A percentile compares a stretch with the other conserved stretches of the same genome.
These are phyloP conservation scores for Chaetomiaceae sp. DNA, from an alignment of 2,329 filamentous ascomycete species.

Conservation along the genomic window DNA sequence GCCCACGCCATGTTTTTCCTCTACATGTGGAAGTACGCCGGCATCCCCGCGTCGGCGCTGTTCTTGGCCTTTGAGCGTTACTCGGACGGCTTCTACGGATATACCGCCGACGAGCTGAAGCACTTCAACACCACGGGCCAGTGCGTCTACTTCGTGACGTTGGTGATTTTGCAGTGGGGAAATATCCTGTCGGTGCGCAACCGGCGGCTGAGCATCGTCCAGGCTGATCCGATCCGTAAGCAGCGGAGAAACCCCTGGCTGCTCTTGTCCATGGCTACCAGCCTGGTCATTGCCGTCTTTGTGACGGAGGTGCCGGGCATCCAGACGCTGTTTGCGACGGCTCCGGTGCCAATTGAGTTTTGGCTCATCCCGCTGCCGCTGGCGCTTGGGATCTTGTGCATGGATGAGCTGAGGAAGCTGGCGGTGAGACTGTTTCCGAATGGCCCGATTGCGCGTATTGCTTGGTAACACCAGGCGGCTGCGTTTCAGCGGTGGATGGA, in stretches of 20 bases:
- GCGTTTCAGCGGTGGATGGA: too few species aligned
- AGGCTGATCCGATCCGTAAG: neutral
- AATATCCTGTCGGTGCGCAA: conserved; percentile 11
- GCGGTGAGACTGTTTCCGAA: neutral
- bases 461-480: neutral
- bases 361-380: conserved; percentile 1
- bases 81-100: conserved; percentile 45
- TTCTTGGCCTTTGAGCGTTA: conserved; percentile 49
- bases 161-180: conserved; percentile 26
- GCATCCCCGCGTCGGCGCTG: conserved; percentile 44
- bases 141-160: conserved; percentile 49
- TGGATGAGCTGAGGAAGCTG: conserved; percentile 2
- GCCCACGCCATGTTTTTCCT: conserved; percentile 53
- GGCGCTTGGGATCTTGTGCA: neutral
- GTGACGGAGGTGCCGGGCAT: conserved; percentile 8
- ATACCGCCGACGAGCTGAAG: conserved; percentile 41
- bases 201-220: conserved; percentile 4
- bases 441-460: neutral
- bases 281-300: conserved; percentile 7
- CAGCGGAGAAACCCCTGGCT: conserved; percentile 1
- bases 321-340: conserved; percentile 6
- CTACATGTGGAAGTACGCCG: conserved; percentile 43
- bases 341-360: conserved; percentile 8
- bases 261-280: neutral
- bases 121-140: conserved; percentile 40